Base-by-base conservation (phyloP, 176 grass and related monocot species). In the Aegilops bicornis region DNA sequence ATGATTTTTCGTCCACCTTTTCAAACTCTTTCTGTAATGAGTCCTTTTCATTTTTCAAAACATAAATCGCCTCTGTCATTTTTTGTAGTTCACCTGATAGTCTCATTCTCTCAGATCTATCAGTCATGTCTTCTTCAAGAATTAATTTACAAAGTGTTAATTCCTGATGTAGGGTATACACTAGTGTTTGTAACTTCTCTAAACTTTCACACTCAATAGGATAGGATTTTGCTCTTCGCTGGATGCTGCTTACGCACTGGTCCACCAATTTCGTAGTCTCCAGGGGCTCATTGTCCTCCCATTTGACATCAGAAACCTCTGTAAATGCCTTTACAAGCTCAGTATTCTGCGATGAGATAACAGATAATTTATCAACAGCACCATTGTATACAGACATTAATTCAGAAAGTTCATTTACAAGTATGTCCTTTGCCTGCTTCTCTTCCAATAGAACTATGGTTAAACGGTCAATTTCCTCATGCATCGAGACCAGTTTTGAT, bases 1-100 rank as follows among this genome's bases (percentile, higher is more conserved):
- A 91, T 91, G 87, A 91, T 91, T 91, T 98, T 83, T 96, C 96
- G 78, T 96, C 93, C 61, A 86, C 86, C 71, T 85, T 73, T 80
- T 90, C 97, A 36, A 98, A 77, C 85, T 96, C 94, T 86, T 90
- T 91, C 83, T 94, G 90, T 56, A 98, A 65, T 14, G 83, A 91
- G 17, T 88, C 92, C 52, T 94, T 98, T 62, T 96, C 88, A 88
- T 91, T 91, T 92, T 90, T 94, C 45, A 98, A 77, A 84, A 33
- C 67, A 89, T 36, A 64, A 72, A 90, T 78, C 61, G 92, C 96
- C 70, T 91, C 78, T 25, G 56, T 64, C 77, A 66, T 30, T 90
- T 76, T 94, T 48, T 83, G 70, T 67, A 94, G 50, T 90, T 92
- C 92, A 76, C 73, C 27, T 47, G 79, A 89, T 80, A 92, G 37